phyloP scores from a whole-genome alignment of 345 rosid genomes.

The Eucalyptus marginata region DNA sequence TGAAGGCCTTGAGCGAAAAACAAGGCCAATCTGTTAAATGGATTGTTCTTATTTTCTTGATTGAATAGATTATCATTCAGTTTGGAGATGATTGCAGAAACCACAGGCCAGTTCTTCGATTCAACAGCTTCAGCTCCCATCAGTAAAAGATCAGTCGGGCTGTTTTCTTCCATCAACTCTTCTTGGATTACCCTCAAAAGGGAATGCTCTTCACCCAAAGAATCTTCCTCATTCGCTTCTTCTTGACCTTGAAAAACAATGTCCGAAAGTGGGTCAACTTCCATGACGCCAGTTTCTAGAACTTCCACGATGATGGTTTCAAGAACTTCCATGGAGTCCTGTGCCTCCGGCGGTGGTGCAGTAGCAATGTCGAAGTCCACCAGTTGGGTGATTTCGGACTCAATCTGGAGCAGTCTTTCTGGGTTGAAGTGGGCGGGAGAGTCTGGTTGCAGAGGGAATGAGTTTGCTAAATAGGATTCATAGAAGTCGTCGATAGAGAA shows the following conservation, averaged over 20 bases:
- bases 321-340: neutral
- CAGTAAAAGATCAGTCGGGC: slow-evolving; percentile 2
- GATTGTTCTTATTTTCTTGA: neutral
- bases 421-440: neutral
- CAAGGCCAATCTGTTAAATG: slow-evolving; percentile 6
- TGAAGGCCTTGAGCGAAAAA: slow-evolving; percentile 13
- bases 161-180: neutral
- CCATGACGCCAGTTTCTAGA: neutral
- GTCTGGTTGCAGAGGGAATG: neutral
- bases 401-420: slow-evolving; percentile 1
- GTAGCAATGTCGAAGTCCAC: neutral
- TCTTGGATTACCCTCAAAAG: neutral
- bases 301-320: neutral
- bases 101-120: slow-evolving; percentile 3
- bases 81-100: neutral
- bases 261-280: neutral
- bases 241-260: neutral
- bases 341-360: neutral
- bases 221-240: neutral
- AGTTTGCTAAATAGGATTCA: neutral
- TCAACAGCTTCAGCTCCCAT: slow-evolving; percentile 24
- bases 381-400: neutral
- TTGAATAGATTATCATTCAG: neutral
- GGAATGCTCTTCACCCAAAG: neutral
- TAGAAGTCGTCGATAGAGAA: neutral